Conservation (phyloP, 371 early-diverging fungal species). For the Mucor racemosus region DNA sequence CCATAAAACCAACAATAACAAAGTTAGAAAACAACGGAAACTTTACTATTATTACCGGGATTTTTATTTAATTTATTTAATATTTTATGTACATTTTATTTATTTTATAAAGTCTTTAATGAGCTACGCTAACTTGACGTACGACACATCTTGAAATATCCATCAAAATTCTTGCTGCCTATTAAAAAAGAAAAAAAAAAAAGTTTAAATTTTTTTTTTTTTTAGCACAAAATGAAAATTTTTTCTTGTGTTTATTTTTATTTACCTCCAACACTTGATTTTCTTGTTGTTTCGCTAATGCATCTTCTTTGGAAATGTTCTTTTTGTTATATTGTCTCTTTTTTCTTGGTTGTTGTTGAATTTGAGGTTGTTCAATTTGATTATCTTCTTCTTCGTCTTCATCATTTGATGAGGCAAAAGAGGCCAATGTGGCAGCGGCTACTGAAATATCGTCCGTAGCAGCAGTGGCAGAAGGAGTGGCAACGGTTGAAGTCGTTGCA, state of each 20-base stretch:
- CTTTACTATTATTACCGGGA: conserved; percentile 2
- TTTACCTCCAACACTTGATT: conserved; percentile 53
- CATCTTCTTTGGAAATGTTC: conserved; percentile 15
- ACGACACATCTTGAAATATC: conserved; percentile 51
- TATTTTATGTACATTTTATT: conserved; percentile 9
- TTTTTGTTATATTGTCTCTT: conserved; percentile 16
- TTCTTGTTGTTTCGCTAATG: conserved; percentile 33
- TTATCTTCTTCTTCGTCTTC: conserved; percentile 15
- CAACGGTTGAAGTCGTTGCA: conserved; percentile 1
- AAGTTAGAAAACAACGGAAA: not conserved
- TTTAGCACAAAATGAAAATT: conserved; percentile 9
- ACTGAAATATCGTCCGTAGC: conserved; percentile 35
- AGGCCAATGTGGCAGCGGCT: conserved; percentile 48
- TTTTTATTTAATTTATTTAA: conserved; percentile 1
- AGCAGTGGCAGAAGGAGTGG: conserved; percentile 6
- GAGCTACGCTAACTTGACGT: conserved; percentile 21
- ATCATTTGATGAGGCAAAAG: conserved; percentile 34
- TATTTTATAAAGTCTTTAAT: conserved; percentile 16
- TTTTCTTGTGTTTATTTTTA: not conserved
- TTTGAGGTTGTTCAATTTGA: conserved; percentile 5
- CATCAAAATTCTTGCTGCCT: conserved; percentile 56
- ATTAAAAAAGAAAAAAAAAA: conserved; percentile 24
- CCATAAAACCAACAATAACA: not conserved
- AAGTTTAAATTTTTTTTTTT: conserved; percentile 12
- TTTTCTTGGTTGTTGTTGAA: conserved; percentile 30